phyloP scores from a whole-genome alignment of 768 basidiomycete species.

The Lyophyllum shimeji region DNA sequence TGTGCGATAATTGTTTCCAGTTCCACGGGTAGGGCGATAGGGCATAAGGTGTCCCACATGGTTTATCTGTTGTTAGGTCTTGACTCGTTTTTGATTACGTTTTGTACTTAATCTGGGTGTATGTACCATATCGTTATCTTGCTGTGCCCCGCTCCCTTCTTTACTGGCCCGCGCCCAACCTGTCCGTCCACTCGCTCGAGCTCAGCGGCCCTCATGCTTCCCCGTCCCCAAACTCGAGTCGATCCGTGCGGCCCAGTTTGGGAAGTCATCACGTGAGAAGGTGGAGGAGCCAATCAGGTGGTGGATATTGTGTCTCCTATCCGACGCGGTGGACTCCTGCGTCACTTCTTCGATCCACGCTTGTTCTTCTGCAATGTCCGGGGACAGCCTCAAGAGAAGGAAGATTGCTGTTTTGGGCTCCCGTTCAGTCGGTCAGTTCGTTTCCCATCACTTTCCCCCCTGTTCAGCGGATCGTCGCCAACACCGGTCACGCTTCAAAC shows the following conservation, averaged over 20 bases:
- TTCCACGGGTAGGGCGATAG: constrained; percentile 34
- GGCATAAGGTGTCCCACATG: neutral
- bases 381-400: constrained; percentile 62
- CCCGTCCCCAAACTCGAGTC: neutral
- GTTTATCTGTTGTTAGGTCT: neutral
- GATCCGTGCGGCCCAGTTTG: neutral
- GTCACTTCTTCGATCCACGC: constrained; percentile 9
- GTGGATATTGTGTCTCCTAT: constrained; percentile 10
- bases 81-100: constrained; percentile 6
- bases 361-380: constrained; percentile 21
- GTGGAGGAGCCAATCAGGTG: constrained; percentile 13
- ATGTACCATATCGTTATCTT: constrained; percentile 6
- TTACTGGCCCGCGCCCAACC: neutral
- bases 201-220: neutral
- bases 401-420: constrained; percentile 91
- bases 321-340: constrained; percentile 5
- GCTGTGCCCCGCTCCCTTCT: neutral
- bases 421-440: constrained; percentile 78
- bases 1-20: constrained; percentile 68
- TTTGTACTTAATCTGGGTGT: constrained; percentile 11
- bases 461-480: constrained; percentile 1
- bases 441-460: constrained; percentile 6
- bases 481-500: constrained; percentile 13
- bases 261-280: constrained; percentile 9
- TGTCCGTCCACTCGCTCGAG: neutral